A percentile compares a stretch with the other conserved stretches of the same genome.
These are phyloP conservation scores for Pascua sp. DNA, from an alignment of 1,284 basidiomycete genomes.

Conservation along the genomic window DNA sequence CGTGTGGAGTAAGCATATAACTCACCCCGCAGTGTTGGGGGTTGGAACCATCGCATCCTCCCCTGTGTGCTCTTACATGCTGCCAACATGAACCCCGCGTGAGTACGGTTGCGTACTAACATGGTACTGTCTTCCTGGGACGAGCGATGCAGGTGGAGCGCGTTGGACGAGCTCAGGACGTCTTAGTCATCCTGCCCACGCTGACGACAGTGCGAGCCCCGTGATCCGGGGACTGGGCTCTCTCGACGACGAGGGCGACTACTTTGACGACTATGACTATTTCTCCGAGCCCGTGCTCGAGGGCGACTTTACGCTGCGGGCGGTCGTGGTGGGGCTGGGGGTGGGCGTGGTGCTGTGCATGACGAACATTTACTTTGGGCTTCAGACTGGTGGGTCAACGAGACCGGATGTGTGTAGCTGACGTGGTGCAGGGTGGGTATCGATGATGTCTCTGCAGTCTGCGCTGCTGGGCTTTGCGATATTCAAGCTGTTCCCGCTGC, in stretches of 20 bases:
- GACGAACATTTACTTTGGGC: conserved; percentile 51
- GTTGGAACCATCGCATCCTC: background rate
- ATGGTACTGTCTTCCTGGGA: background rate
- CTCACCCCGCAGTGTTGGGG: background rate
- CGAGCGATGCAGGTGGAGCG: background rate
- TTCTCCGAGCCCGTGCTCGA: conserved; percentile 24
- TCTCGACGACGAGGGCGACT: conserved; percentile 5
- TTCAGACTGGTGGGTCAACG: conserved; percentile 40
- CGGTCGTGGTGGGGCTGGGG: conserved; percentile 43
- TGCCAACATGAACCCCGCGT: conserved; percentile 11
- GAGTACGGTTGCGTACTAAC: background rate
- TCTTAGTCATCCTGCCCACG: background rate
- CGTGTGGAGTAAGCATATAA: background rate
- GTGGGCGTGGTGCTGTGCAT: conserved; percentile 47
- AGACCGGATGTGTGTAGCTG: background rate
- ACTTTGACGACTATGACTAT: conserved; percentile 21
- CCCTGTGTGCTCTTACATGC: background rate
- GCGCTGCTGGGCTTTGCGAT: conserved; percentile 86
- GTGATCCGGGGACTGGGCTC: conserved; percentile 16
- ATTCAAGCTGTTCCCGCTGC: conserved; percentile 60
- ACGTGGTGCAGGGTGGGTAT: conserved; percentile 45
- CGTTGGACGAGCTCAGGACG: conserved; percentile 19
- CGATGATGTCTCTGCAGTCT: conserved; percentile 87
- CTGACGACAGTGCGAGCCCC: conserved; percentile 21
- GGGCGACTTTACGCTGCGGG: conserved; percentile 45